phyloP scores from a whole-genome alignment of 108 stramenopile genomes.

The Chaetoceros tenuissimus region DNA sequence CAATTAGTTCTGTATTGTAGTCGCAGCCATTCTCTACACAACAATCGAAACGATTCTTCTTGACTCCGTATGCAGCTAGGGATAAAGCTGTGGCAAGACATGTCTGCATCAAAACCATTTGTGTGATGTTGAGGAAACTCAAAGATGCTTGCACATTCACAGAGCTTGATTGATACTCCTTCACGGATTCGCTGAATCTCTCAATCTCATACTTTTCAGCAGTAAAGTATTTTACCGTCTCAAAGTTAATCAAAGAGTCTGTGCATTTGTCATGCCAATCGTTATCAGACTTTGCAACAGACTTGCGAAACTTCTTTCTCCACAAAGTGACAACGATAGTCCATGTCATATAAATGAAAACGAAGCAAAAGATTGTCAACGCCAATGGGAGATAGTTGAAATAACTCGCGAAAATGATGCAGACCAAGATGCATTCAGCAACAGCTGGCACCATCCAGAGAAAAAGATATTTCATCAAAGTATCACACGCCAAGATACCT shows the following conservation, averaged over 20 bases:
- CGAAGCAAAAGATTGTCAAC: constrained; percentile 80
- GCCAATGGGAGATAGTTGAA: constrained; percentile 80
- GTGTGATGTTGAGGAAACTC: constrained; percentile 82
- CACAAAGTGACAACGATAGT: constrained; percentile 91
- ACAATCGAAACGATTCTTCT: constrained; percentile 46
- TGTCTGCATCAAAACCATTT: constrained; percentile 76
- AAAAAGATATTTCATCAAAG: constrained; percentile 89
- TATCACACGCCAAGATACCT: constrained; percentile 82
- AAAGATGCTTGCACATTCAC: constrained; percentile 82
- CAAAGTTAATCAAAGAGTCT: constrained; percentile 91
- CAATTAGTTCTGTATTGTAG: constrained; percentile 24
- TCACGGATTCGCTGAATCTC: constrained; percentile 63
- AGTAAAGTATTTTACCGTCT: constrained; percentile 97
- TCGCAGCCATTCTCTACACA: constrained; percentile 58
- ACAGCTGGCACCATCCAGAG: constrained; percentile 89
- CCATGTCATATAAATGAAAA: constrained; percentile 80
- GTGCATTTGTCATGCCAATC: constrained; percentile 89
- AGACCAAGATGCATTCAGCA: constrained; percentile 82
- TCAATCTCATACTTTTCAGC: constrained; percentile 84
- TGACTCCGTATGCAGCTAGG: constrained; percentile 56
- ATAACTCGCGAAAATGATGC: constrained; percentile 83
- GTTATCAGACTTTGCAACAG: constrained; percentile 88
- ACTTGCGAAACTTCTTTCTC: constrained; percentile 93
- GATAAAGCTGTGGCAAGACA: constrained; percentile 71
- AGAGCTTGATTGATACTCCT: constrained; percentile 65